These are phyloP conservation scores for Desmodesmus armatus DNA, from an alignment of 139 green algal genomes.

Conservation along the genomic window DNA sequence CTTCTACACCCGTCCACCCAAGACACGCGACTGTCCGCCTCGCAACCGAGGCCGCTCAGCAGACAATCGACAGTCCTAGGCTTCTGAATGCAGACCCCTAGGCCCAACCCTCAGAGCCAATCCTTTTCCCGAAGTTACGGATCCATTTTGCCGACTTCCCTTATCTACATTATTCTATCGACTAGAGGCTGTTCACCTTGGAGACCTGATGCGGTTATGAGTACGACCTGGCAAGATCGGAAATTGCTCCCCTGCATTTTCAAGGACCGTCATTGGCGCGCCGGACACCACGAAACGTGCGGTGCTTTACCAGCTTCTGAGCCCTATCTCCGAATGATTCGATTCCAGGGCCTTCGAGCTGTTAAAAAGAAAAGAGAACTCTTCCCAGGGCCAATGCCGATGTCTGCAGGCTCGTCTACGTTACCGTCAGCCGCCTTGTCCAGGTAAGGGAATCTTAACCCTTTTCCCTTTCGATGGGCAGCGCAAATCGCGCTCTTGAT, in stretches of 20 bases:
- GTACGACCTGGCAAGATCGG: constrained; percentile 87
- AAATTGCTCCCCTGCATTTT: constrained; percentile 88
- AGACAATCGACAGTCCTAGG: constrained; percentile 74
- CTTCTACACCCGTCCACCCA: constrained; percentile 73
- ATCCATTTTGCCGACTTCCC: constrained; percentile 97
- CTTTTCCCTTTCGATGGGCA: constrained; percentile 92
- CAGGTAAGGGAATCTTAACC: constrained; percentile 96
- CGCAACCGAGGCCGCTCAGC: constrained; percentile 69
- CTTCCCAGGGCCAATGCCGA: constrained; percentile 86
- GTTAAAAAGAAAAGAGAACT: constrained; percentile 98
- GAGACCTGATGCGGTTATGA: constrained; percentile 98
- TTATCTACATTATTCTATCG: constrained; percentile 97
- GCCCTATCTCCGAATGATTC: constrained; percentile 91
- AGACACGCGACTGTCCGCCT: constrained; percentile 73
- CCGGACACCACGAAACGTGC: constrained; percentile 88
- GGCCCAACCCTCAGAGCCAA: constrained; percentile 94
- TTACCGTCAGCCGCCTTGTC: constrained; percentile 88
- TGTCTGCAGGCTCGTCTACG: constrained; percentile 87
- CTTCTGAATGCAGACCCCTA: constrained; percentile 78
- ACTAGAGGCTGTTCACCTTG: constrained; percentile 97
- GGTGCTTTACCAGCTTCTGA: constrained; percentile 88
- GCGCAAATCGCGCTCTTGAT: constrained; percentile 83
- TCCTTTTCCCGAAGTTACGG: constrained; percentile 97
- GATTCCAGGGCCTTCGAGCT: constrained; percentile 89
- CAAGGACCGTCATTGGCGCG: constrained; percentile 88